A percentile compares a stretch with the other conserved stretches of the same genome.
phyloP scores from a whole-genome alignment of 2,329 filamentous ascomycete genomes.

The Penicillium concentricum region DNA sequence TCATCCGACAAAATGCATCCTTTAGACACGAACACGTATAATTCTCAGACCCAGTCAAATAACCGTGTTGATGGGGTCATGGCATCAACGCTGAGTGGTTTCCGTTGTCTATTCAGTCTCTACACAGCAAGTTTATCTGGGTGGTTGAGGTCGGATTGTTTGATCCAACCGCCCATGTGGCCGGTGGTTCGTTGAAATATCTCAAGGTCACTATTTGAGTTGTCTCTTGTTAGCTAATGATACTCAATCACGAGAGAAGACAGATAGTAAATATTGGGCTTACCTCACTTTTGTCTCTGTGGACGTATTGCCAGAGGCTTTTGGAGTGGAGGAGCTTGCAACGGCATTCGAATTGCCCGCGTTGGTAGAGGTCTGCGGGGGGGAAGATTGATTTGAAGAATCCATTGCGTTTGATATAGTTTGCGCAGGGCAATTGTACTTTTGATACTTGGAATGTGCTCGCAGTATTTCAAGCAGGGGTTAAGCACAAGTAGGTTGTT shows the following conservation, averaged over 20 bases:
- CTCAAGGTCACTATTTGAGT: background rate
- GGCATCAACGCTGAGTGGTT: background rate
- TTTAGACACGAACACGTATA: no score
- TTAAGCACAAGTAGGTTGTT: background rate
- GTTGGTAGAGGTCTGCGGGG: background rate
- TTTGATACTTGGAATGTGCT: background rate
- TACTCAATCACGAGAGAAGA: accelerated
- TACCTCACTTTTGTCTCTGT: background rate
- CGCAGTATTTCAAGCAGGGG: background rate
- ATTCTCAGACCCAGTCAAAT: background rate
- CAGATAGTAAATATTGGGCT: background rate
- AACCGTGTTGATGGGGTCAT: background rate
- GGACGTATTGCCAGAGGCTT: background rate
- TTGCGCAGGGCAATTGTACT: background rate
- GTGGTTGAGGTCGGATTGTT: background rate
- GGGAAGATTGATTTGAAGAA: background rate
- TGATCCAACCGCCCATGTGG: background rate
- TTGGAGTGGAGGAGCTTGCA: background rate
- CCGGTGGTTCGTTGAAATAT: background rate
- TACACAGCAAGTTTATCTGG: background rate
- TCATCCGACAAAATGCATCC: background rate
- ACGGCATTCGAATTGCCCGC: background rate
- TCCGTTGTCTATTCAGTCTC: background rate
- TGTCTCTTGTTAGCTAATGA: background rate
- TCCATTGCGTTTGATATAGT: background rate